These are phyloP conservation scores for Teunomyces panamensis DNA, from an alignment of 805 yeast genomes.

Conservation along the genomic window DNA sequence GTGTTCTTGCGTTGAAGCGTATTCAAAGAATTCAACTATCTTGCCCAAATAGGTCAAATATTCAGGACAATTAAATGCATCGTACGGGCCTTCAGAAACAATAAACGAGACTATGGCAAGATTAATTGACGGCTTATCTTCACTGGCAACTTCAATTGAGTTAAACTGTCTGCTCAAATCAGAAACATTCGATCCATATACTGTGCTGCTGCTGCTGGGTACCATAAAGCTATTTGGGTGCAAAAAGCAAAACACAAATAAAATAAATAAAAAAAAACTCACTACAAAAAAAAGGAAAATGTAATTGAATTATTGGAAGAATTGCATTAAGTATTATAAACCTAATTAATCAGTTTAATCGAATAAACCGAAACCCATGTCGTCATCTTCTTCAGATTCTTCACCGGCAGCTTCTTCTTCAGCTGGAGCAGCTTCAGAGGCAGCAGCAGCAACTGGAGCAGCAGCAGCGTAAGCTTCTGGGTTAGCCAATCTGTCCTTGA, in stretches of 20 bases:
- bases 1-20: not conserved
- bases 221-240: not conserved
- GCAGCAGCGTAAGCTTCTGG: conserved; percentile 99
- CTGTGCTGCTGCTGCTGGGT: not conserved
- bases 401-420: conserved; percentile 73
- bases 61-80: not conserved
- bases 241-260: not conserved
- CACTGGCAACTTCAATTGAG: not conserved
- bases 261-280: not conserved
- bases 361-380: conserved; percentile 99
- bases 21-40: not conserved
- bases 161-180: not conserved
- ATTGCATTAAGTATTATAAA: not conserved
- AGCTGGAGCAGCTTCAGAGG: conserved; percentile 58
- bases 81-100: not conserved
- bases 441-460: conserved; percentile 95
- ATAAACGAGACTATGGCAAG: not conserved
- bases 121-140: not conserved
- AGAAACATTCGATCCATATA: not conserved
- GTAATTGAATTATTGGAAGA: conserved; percentile 1
- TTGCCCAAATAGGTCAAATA: not conserved
- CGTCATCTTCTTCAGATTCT: conserved; percentile 69
- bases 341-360: conserved; percentile 56
- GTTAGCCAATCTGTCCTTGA: conserved; percentile 99
- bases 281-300: not conserved